Evolutionary conservation across 2,329 filamentous ascomycete genomes (phyloP), one percentile per base, ranked within the genome.

Genomic region (Neonectria punicea): DNA sequence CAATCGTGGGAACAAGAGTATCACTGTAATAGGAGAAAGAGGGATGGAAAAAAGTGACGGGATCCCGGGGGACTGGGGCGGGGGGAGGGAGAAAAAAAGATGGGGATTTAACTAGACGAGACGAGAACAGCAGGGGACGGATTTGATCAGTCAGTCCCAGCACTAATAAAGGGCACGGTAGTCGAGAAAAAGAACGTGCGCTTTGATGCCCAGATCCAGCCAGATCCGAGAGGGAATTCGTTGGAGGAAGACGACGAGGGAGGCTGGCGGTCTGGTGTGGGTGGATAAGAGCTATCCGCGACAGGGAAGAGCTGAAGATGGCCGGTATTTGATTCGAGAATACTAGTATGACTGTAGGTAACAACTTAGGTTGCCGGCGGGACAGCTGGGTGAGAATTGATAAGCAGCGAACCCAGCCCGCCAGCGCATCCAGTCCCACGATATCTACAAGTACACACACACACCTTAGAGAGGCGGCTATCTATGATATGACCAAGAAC

Each of bases 1-100:
- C 57, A 70, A 66, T 61, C 63, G 66, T 51, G 54, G 62, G 51
- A 63, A 46, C 64, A 54, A 69, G 67, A 65, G 36, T 39, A 18
- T 43, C 39, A 20, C 7, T 65, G 55, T 55, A 50, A 59, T 49
- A 66, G 62, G 53, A n/a, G 30, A 18, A 34, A 46, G 51, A 16
- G 13, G 4, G 34, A 56, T 22, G 49, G n/a, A 46, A 20, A 36
- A 30, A 43, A 20, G n/a, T 18, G 9, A 18, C 9, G 39, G 39
- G 39, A 43, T 43, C 39, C 46, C 43, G 18, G 41, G 20, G 36
- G 46, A 6, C 5, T 14, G 25, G 25, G 25, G 34, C n/a, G 53
- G 28, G 28, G 28, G 2, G 28, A 30, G 9, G 30, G 10, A 32
- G 10, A 5, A 34, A 34, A 34, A 34, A 34, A 22, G 30, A 47